Conservation (phyloP, 2,329 filamentous ascomycete genomes). For the Lachnellula arida region DNA sequence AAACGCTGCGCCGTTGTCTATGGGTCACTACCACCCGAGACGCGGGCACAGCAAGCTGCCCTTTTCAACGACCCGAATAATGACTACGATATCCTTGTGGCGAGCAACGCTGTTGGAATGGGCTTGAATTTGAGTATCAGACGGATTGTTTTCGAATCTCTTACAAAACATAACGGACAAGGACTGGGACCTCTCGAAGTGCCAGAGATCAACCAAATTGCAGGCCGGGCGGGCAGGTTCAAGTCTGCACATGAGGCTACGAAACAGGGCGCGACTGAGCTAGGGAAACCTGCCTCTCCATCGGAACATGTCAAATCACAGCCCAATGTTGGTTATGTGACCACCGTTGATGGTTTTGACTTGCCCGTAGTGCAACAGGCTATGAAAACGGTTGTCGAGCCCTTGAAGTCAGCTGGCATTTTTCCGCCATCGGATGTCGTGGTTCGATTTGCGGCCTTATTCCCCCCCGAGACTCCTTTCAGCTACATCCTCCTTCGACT, state of each 20-base stretch:
- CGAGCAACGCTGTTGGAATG: conserved; percentile 96
- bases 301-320: conserved; percentile 1
- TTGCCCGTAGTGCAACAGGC: conserved; percentile 56
- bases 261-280: conserved; percentile 10
- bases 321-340: conserved; percentile 62
- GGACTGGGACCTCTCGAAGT: conserved; percentile 55
- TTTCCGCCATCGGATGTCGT: conserved; percentile 67
- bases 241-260: conserved; percentile 61
- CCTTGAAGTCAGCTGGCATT: conserved; percentile 67
- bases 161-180: conserved; percentile 65
- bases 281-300: neutral
- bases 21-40: conserved; percentile 86
- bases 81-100: conserved; percentile 90
- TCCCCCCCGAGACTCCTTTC: conserved; percentile 75
- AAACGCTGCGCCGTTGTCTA: conserved; percentile 89
- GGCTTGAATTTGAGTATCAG: conserved; percentile 91
- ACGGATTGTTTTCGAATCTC: conserved; percentile 79
- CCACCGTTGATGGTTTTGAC: conserved; percentile 69
- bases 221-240: conserved; percentile 84
- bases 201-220: conserved; percentile 91
- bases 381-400: conserved; percentile 59
- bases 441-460: conserved; percentile 74
- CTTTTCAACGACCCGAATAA: conserved; percentile 95
- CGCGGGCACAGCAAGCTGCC: conserved; percentile 81
- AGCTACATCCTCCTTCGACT: conserved; percentile 76